phyloP scores from a whole-genome alignment of 1,139 yeast genomes.

The Sugiyamaella pinicola region DNA sequence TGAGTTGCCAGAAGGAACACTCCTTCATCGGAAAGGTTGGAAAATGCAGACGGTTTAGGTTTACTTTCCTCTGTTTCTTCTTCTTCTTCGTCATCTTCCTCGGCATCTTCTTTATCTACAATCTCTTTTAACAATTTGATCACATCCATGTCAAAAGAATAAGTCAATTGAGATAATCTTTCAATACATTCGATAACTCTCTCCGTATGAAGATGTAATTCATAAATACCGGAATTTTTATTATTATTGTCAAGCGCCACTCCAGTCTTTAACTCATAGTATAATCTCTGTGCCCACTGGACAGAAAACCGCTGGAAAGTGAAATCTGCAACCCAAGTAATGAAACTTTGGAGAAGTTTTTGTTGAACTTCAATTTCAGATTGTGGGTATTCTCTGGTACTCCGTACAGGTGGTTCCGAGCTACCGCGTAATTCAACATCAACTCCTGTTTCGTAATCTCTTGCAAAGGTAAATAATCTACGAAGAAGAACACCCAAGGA shows the following conservation, averaged over 20 bases:
- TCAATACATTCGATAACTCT: slow-evolving; percentile 44
- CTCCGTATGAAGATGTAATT: slow-evolving; percentile 31
- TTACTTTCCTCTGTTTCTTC: slow-evolving; percentile 20
- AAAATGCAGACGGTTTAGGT: slow-evolving; percentile 26
- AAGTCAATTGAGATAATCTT: slow-evolving; percentile 56
- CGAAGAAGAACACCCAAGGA: slow-evolving; percentile 54
- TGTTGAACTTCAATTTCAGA: slow-evolving; percentile 44
- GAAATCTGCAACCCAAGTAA: slow-evolving; percentile 51
- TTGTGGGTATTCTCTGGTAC: slow-evolving; percentile 36
- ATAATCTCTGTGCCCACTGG: slow-evolving; percentile 41
- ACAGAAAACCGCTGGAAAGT: slow-evolving; percentile 41
- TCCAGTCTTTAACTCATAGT: slow-evolving; percentile 36
- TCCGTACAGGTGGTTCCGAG: slow-evolving; percentile 42
- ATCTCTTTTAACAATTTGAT: slow-evolving; percentile 45
- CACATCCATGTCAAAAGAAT: slow-evolving; percentile 66
- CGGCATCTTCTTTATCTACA: slow-evolving; percentile 21
- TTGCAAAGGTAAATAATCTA: slow-evolving; percentile 63
- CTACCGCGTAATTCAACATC: slow-evolving; percentile 34
- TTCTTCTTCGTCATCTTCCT: slow-evolving; percentile 6
- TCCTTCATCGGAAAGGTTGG: slow-evolving; percentile 39
- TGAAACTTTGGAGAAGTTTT: slow-evolving; percentile 47
- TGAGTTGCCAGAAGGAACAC: slow-evolving; percentile 41
- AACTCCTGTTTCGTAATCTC: slow-evolving; percentile 61
- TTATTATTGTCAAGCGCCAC: slow-evolving; percentile 30
- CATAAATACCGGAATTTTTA: slow-evolving; percentile 29